These are phyloP conservation scores for Prunus mira DNA, from an alignment of 306 rosid species.

Conservation along the genomic window DNA sequence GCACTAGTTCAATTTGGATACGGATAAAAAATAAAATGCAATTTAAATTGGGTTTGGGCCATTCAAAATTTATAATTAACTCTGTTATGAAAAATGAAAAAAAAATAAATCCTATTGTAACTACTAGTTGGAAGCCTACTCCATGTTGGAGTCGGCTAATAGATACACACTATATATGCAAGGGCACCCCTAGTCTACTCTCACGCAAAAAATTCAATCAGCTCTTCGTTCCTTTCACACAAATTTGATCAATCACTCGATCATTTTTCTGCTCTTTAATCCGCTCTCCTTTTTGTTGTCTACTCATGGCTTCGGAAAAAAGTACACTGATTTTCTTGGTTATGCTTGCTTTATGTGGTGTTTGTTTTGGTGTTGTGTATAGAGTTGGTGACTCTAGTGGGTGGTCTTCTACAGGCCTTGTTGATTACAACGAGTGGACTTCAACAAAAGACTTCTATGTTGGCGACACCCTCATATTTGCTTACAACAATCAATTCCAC, in stretches of 20 bases:
- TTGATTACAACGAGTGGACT: constrained; percentile 33
- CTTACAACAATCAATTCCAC: constrained; percentile 15
- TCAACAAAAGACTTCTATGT: constrained; percentile 23
- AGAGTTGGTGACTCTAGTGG: constrained; percentile 37
- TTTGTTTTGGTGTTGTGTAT: constrained; percentile 14
- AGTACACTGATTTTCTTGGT: not conserved
- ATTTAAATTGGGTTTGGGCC: too few relatives aligned
- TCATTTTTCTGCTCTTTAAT: not conserved
- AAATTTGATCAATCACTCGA: not conserved
- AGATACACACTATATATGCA: too few relatives aligned
- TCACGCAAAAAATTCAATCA: too few relatives aligned
- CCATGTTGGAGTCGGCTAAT: too few relatives aligned
- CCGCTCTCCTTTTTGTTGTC: not conserved
- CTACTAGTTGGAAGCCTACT: too few relatives aligned
- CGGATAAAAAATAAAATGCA: too few relatives aligned
- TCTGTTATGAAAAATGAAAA: too few relatives aligned
- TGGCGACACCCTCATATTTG: constrained; percentile 29
- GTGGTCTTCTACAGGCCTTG: constrained; percentile 18
- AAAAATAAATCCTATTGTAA: too few relatives aligned
- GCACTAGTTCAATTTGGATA: too few relatives aligned
- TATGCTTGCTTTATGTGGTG: not conserved
- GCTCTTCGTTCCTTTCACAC: too few relatives aligned
- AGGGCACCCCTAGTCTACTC: too few relatives aligned
- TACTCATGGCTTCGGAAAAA: constrained; percentile 1
- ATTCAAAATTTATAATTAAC: too few relatives aligned